Evolutionary conservation across 2,329 filamentous ascomycete species (phyloP), one percentile per base, ranked within the genome.

Genomic region (Dactylellina sp.): DNA sequence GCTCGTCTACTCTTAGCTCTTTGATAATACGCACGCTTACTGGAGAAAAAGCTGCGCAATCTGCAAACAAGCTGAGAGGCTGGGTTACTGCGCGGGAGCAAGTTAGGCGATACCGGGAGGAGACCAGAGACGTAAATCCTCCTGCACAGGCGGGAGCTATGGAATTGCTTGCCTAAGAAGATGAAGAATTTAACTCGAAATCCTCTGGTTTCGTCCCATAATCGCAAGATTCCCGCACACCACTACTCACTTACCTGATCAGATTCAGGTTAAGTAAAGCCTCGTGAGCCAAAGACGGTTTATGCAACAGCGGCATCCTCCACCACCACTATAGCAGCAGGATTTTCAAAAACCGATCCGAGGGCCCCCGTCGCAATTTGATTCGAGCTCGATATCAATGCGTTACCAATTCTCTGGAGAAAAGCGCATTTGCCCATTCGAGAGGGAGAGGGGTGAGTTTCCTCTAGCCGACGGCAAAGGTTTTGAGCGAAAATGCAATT

Each of bases 281-380:
- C 70, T 74, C 70, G 59, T 63, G 52, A 63, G 66, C 60, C 42
- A 50, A 46, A 59, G 46, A 46, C 32, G 60, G 20, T 64, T 63
- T 60, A 74, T 74, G 70, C 70, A 74, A 66, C 61, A 56, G 70
- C 70, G 70, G 70, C 70, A 74, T 46, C 61, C 60, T 52, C 61
- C 40, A 46, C 61, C 28, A 9, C 28, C 4, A 32, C 28, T 4
- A 9, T 9, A 32, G 28, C 28, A 32, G 28, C 28, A 32, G 28
- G 28, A 32, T 32, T 32, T 5, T 32, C 28, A 55, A 49, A 46
- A 56, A 55, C 47, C 64, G 47, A 55, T 71, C 37, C 40, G 42
- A 62, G 59, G 46, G n/a, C n/a, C 35, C 42, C 70, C 55, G 61
- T 74, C 55, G 47, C 61, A 53, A 61, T 66, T 37, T 56, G 28